A percentile compares a stretch with the other conserved stretches of the same genome.
phyloP scores from a whole-genome alignment of 1,284 basidiomycete genomes.

The Ganoderma leucocontextum region DNA sequence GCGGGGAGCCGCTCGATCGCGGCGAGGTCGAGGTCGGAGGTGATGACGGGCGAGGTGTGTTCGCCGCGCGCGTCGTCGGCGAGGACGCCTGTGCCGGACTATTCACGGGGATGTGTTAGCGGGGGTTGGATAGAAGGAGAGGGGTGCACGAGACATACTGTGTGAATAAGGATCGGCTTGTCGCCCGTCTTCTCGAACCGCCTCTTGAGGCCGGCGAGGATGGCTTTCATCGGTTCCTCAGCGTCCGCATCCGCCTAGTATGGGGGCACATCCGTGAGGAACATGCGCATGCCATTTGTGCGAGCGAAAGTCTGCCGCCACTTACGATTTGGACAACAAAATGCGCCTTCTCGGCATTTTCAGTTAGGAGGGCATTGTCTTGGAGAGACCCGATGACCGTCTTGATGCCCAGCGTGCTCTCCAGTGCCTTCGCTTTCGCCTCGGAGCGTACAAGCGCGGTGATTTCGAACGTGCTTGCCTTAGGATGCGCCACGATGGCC shows the following conservation, averaged over 20 bases:
- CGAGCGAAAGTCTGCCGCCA: neutral
- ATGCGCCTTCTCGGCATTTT: slow-evolving; percentile 31
- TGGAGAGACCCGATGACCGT: slow-evolving; percentile 34
- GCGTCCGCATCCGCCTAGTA: slow-evolving; percentile 52
- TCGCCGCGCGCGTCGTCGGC: slow-evolving; percentile 25
- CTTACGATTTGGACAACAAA: slow-evolving; percentile 33
- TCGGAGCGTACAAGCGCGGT: slow-evolving; percentile 29
- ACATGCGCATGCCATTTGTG: neutral
- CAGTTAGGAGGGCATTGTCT: slow-evolving; percentile 30
- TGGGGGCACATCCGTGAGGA: neutral
- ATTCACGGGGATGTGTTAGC: neutral
- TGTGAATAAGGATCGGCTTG: slow-evolving; percentile 51
- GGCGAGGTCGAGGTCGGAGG: slow-evolving; percentile 44
- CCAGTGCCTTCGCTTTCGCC: slow-evolving; percentile 36
- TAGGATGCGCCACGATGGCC: slow-evolving; percentile 27
- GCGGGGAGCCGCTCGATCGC: slow-evolving; percentile 42
- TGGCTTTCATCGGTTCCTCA: slow-evolving; percentile 23
- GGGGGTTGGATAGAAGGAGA: neutral
- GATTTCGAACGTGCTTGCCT: slow-evolving; percentile 25
- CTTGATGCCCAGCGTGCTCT: slow-evolving; percentile 33
- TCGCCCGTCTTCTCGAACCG: slow-evolving; percentile 20
- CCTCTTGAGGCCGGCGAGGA: slow-evolving; percentile 26
- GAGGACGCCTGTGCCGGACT: slow-evolving; percentile 47
- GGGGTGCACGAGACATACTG: slow-evolving; percentile 43
- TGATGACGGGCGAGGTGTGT: slow-evolving; percentile 34